Conservation (phyloP, 768 basidiomycete species). For the Amylocystis lapponica region DNA sequence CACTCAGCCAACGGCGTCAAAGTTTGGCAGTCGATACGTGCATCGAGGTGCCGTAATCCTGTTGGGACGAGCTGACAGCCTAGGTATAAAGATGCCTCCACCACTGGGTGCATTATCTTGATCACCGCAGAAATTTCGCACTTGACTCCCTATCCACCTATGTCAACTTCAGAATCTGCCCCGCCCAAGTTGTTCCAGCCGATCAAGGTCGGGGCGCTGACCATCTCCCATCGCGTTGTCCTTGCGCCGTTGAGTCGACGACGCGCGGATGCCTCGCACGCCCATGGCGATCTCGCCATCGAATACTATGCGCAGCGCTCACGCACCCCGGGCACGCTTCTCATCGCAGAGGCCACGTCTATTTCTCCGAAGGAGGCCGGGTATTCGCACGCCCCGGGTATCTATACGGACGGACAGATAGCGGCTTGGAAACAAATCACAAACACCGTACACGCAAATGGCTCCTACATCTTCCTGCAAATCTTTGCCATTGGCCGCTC, state of each 20-base stretch:
- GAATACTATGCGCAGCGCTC: slow-evolving; percentile 44
- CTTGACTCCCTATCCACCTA: no score
- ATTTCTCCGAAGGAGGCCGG: slow-evolving; percentile 45
- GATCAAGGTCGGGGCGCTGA: slow-evolving; percentile 34
- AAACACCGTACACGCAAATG: slow-evolving; percentile 48
- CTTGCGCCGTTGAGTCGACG: slow-evolving; percentile 45
- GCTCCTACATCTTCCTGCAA: slow-evolving; percentile 46
- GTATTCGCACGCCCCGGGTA: slow-evolving; percentile 46
- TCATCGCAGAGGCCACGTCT: slow-evolving; percentile 50
- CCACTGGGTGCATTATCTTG: no score
- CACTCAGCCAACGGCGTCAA: no score
- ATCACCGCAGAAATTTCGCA: no score
- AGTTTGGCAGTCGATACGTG: no score
- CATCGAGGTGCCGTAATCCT: no score
- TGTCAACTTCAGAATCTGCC: not conserved
- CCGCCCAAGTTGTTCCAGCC: slow-evolving; percentile 36
- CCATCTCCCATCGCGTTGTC: slow-evolving; percentile 42
- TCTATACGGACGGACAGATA: slow-evolving; percentile 15
- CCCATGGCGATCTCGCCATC: slow-evolving; percentile 29
- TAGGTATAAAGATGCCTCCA: no score
- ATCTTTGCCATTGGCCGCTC: slow-evolving; percentile 50
- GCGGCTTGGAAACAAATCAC: slow-evolving; percentile 34
- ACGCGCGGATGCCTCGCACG: slow-evolving; percentile 29
- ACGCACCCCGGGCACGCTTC: slow-evolving; percentile 39
- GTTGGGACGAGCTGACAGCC: no score